These are phyloP conservation scores for Cenococcum geophilum DNA, from an alignment of 495 filamentous ascomycete species.

Conservation along the genomic window DNA sequence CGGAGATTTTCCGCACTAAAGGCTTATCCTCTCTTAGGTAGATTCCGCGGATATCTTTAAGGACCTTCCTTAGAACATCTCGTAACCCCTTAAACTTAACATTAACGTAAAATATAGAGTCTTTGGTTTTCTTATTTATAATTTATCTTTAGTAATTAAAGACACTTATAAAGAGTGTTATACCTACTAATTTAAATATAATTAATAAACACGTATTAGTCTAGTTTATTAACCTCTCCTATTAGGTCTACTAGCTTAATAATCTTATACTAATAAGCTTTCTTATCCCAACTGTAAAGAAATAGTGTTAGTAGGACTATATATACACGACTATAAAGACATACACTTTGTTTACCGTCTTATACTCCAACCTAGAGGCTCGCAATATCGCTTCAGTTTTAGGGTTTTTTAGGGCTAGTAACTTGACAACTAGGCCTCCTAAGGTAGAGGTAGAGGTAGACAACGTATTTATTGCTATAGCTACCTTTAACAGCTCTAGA, in stretches of 20 bases:
- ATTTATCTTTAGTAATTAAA: not conserved
- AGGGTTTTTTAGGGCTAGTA: not conserved
- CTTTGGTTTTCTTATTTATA: not conserved
- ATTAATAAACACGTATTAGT: constrained; percentile 1
- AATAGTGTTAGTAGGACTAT: not conserved
- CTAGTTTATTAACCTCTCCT: not conserved
- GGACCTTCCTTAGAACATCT: not conserved
- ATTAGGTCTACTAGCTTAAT: not conserved
- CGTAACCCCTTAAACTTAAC: not conserved
- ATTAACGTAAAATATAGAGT: not conserved
- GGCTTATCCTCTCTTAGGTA: constrained; percentile 1
- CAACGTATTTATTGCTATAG: not conserved
- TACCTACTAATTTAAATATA: not conserved
- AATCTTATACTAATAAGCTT: not conserved
- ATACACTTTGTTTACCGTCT: not conserved
- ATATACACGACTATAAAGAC: not conserved
- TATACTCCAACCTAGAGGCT: not conserved
- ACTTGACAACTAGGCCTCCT: not conserved
- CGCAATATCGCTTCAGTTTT: not conserved
- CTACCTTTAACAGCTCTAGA: not conserved
- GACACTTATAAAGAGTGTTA: not conserved
- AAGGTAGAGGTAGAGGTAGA: not conserved
- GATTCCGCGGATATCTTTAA: not conserved
- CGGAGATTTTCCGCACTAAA: not conserved
- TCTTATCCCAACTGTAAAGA: not conserved